Percentiles rank a stretch among this genome's conserved stretches.
Evolutionary conservation across 352 stramenopile genomes (phyloP).

Genomic region (Paralagenidium karlingii): DNA sequence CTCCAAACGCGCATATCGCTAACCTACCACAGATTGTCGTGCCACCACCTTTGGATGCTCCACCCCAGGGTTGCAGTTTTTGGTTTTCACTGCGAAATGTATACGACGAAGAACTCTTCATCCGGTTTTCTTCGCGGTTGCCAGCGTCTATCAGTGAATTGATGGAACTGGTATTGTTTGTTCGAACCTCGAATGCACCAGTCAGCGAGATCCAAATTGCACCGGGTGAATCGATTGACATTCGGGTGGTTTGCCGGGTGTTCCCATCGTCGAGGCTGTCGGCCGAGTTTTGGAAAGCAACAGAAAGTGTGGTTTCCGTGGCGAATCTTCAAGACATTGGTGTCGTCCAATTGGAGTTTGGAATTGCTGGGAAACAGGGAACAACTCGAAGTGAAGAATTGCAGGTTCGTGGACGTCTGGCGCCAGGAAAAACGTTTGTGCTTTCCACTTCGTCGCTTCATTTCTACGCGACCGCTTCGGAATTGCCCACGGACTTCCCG

Average conservation of each 20-base stretch:
- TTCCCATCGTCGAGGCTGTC: slow-evolving; percentile 47
- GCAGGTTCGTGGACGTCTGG: slow-evolving; percentile 51
- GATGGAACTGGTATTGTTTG: slow-evolving; percentile 60
- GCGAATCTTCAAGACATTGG: no score
- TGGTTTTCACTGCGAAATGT: slow-evolving; percentile 81
- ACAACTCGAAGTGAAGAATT: no score
- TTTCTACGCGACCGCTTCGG: slow-evolving; percentile 58
- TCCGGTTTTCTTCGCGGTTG: no score
- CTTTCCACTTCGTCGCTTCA: slow-evolving; percentile 67
- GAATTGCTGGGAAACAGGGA: no score
- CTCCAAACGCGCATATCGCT: slow-evolving; percentile 22
- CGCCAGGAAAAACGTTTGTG: slow-evolving; percentile 71
- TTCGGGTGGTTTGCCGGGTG: slow-evolving; percentile 70
- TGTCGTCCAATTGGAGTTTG: no score
- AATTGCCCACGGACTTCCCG: slow-evolving; percentile 35
- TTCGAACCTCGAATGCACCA: slow-evolving; percentile 69
- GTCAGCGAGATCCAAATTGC: slow-evolving; percentile 47
- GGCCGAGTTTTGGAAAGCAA: slow-evolving; percentile 21
- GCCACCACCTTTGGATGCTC: slow-evolving; percentile 34
- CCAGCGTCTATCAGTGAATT: slow-evolving; percentile 17
- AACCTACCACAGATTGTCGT: slow-evolving; percentile 66
- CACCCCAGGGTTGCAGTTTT: slow-evolving; percentile 49
- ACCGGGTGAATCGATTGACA: slow-evolving; percentile 71
- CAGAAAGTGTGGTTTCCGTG: slow-evolving; percentile 15
- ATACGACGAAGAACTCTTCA: slow-evolving; percentile 77